Evolutionary conservation across 2,329 filamentous ascomycete genomes (phyloP).

Genomic region (Phialemonium atrogriseum): DNA sequence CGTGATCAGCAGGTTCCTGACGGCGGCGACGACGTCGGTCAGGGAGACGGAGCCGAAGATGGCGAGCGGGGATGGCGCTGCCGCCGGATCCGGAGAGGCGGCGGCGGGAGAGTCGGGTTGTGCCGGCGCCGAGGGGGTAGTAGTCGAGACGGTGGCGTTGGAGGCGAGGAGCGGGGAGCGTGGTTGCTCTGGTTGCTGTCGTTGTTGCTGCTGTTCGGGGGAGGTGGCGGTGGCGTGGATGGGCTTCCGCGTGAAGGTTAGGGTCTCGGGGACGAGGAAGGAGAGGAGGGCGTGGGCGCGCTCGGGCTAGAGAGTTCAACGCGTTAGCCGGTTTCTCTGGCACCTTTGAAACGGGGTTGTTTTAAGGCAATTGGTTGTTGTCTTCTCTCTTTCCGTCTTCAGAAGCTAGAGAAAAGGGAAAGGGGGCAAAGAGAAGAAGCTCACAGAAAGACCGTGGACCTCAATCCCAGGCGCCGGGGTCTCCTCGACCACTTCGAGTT

Average conservation of each 20-base stretch:
- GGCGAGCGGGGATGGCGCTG: conserved; percentile 10
- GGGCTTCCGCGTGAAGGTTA: conserved; percentile 29
- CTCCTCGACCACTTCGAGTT: conserved; percentile 5
- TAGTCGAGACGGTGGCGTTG: too few species aligned
- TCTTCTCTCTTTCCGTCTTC: too few species aligned
- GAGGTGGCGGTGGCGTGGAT: conserved; percentile 16
- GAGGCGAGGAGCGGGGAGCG: conserved; percentile 14
- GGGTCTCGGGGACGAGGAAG: conserved; percentile 23
- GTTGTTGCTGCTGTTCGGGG: conserved; percentile 15
- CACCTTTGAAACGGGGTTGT: too few species aligned
- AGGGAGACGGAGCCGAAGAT: conserved; percentile 36
- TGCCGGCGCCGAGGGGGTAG: too few species aligned
- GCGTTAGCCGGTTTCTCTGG: background rate
- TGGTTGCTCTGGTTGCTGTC: conserved; percentile 12
- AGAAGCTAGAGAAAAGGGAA: background rate
- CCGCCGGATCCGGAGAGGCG: conserved; percentile 4
- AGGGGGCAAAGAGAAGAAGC: background rate
- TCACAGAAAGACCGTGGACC: conserved; percentile 9
- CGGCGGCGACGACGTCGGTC: conserved; percentile 23
- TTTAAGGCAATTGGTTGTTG: too few species aligned
- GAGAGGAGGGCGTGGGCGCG: conserved; percentile 25
- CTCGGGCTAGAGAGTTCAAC: conserved; percentile 21
- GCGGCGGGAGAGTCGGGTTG: conserved; percentile 5
- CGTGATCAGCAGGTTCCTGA: conserved; percentile 25
- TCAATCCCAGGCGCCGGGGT: too few species aligned